Percentiles rank a stretch among this genome's conserved stretches.
Evolutionary conservation across 164 flowering plant genomes (phyloP).

Genomic region (Piper betle): DNA sequence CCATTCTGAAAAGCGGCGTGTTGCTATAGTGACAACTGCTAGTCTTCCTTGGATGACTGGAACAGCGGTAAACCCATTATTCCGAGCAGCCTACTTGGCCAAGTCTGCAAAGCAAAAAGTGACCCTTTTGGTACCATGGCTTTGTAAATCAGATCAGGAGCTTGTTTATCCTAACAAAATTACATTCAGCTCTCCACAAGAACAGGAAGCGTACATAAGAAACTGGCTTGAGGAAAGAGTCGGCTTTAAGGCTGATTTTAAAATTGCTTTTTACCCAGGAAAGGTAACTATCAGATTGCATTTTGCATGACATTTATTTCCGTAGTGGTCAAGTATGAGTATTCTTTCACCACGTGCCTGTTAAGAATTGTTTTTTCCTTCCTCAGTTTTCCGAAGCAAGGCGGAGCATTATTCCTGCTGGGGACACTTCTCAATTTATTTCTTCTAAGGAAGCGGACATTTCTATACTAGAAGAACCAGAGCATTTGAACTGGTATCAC

Average conservation of each 20-base stretch:
- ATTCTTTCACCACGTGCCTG: neutral
- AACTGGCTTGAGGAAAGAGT: slow-evolving; percentile 90
- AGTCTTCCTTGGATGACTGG: slow-evolving; percentile 99
- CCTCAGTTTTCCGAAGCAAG: slow-evolving; percentile 57
- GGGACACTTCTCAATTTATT: slow-evolving; percentile 71
- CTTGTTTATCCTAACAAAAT: slow-evolving; percentile 78
- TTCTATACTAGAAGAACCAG: slow-evolving; percentile 81
- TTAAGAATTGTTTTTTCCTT: neutral
- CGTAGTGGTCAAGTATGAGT: neutral
- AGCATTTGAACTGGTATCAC: slow-evolving; percentile 76
- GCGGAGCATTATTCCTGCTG: slow-evolving; percentile 69
- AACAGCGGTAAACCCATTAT: slow-evolving; percentile 94
- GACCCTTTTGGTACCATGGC: slow-evolving; percentile 97
- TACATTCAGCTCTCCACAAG: slow-evolving; percentile 77
- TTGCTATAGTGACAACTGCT: slow-evolving; percentile 95
- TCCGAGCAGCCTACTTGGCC: slow-evolving; percentile 90
- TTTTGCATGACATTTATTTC: no score
- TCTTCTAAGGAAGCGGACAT: slow-evolving; percentile 75
- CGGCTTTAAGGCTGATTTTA: slow-evolving; percentile 84
- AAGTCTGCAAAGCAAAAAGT: slow-evolving; percentile 77
- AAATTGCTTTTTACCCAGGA: slow-evolving; percentile 92
- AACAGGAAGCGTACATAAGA: slow-evolving; percentile 83
- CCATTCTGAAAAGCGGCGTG: slow-evolving; percentile 54
- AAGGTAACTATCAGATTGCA: slow-evolving; percentile 37
- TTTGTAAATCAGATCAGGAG: slow-evolving; percentile 82